Evolutionary conservation across 305 asterid genomes (phyloP), one percentile per base, ranked within the genome.

Genomic region (Striga hermonthica): DNA sequence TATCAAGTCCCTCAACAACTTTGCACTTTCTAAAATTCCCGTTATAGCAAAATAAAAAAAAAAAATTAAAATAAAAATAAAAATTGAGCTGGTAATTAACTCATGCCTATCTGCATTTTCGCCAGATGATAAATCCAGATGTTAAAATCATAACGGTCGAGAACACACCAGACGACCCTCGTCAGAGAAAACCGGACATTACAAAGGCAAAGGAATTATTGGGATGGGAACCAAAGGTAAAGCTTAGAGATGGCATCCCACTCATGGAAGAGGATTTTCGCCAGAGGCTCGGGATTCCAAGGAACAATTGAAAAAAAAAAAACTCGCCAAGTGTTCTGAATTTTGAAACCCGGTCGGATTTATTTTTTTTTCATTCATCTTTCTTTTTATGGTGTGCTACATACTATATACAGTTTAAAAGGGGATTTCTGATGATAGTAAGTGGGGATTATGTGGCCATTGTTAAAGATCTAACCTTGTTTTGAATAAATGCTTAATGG

Each of bases 131-230:
- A 35, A 82, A 76, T 67, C 86, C 91, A 2, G 74, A 76, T 4
- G 83, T 80, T 66, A 74, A 75, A 54, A 82, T 85, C 64, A 67
- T 76, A 59, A 79, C 50, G 6, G 86, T 85, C 55, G 86, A 82
- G 71, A 85, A 82, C 80, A 85, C 91, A 2, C 91, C 86, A 7
- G 91, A 85, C 36, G 91, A 85, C 68, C 91, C 88, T 59, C 83
- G 82, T 0, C 86, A 80, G 56, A 73, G 91, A 65, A 84, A 84
- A 67, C 91, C 91, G 6, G 86, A 65, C 62, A 84, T 82, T 66
- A 75, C 85, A 6, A 80, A 82, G 79, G 91, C 91, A 0, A 79
- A 79, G 40, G 84, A 76, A 60, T 57, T 72, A 67, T 77, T 85
- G 2, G 88, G 86, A 43, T 85, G 88, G 91, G 88, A 82, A 73